Base-by-base conservation (phyloP, 2,329 filamentous ascomycete genomes). In the Boeremia lycopersici region DNA sequence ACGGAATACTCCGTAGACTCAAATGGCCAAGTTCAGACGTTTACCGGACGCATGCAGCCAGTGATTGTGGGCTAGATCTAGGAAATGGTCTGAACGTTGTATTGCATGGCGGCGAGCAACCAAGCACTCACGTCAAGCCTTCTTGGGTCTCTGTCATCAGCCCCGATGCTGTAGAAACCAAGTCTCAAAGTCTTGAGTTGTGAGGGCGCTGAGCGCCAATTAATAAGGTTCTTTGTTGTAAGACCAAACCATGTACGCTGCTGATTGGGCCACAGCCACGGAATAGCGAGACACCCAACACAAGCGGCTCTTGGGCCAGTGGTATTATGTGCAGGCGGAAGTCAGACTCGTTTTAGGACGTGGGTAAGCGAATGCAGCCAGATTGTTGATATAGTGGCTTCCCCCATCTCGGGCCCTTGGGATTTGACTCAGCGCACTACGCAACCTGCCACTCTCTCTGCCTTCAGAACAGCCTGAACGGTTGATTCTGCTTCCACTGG, bases 361-460 rank as follows among this genome's bases (percentile, higher is more conserved):
- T 56, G 42, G 53, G 47, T 56, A 56, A 51, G 53, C 53, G 53
- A 56, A 30, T 34, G 29, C 46, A 39, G 42, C 40, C 47, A 28
- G 46, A 39, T 31, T n/a, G 34, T 44, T 44, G 43, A 51, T 48
- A 56, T 51, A 56, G 38, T 40, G 46, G 41, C 46, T 50, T 19
- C n/a, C 40, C 46, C 52, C 31, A 23, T 46, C 41, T 42, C 34
- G 9, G 31, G 30, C 19, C 30, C 26, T 23, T 17, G 15, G 11
- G 23, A 6, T 17, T 41, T 6, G 17, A 40, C 11, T 4, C 29
- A 28, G 31, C 17, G 31, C 12, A 10, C 15, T 25, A 15, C 12
- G 15, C 31, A 15, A 10, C 1, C 15, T 26, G 6, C 10, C 8
- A 11, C 2, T 52, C 26, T 41, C 23, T 35, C 12, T 36, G n/a